phyloP scores from a whole-genome alignment of 2,329 filamentous ascomycete species.

The Colletotrichum orchidophilum region DNA sequence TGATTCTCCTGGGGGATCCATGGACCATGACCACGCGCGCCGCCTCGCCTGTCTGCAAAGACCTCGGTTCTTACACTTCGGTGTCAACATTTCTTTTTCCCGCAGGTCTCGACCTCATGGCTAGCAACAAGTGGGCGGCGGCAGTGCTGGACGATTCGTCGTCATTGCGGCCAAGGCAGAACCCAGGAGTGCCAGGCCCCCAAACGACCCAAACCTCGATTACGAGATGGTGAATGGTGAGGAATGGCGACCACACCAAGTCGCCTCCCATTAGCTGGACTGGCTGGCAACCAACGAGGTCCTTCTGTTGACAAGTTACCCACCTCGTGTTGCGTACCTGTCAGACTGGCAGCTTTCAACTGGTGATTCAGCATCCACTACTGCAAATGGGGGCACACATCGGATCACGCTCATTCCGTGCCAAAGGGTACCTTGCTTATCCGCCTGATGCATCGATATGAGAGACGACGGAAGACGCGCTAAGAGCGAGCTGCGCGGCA shows the following conservation, averaged over 20 bases:
- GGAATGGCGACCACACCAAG: background rate
- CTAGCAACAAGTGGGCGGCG: background rate
- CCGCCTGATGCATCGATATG: constrained; percentile 4
- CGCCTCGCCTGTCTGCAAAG: constrained; percentile 7
- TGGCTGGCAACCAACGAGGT: background rate
- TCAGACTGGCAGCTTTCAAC: background rate
- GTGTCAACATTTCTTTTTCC: background rate
- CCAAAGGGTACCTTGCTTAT: constrained; percentile 27
- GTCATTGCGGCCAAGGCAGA: constrained; percentile 5
- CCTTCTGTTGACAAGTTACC: background rate
- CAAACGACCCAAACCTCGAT: background rate
- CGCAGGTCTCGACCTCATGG: background rate
- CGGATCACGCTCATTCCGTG: background rate
- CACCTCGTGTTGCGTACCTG: constrained; percentile 1
- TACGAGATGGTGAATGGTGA: background rate
- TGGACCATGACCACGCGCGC: background rate
- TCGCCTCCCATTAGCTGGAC: background rate
- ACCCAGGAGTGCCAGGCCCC: no score
- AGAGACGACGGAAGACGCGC: background rate
- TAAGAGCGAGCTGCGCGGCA: background rate
- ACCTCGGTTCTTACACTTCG: background rate
- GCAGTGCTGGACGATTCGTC: constrained; percentile 1
- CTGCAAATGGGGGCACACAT: constrained; percentile 1
- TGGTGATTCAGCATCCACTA: background rate
- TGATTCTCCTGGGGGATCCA: background rate